A percentile compares a stretch with the other conserved stretches of the same genome.
Conservation (phyloP, 352 stramenopile genomes). For the Phytophthora ohioensis region DNA sequence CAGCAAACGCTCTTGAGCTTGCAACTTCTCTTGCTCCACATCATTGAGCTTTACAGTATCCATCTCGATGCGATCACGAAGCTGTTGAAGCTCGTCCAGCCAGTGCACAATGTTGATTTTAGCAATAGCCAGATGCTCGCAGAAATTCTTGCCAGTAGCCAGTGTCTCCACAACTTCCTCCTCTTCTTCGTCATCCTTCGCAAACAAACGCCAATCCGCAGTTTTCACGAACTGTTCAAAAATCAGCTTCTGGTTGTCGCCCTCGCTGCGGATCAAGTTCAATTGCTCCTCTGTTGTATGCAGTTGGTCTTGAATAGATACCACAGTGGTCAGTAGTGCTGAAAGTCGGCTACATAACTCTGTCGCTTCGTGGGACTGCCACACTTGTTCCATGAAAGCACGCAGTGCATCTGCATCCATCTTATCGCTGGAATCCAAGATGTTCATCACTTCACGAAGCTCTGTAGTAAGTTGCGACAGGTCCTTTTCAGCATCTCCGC, state of each 20-base stretch:
- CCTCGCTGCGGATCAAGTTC: constrained; percentile 11
- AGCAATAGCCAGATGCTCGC: constrained; percentile 24
- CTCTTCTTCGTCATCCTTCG: constrained; percentile 26
- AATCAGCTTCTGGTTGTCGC: constrained; percentile 21
- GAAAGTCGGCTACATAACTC: constrained; percentile 23
- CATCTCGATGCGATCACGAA: constrained; percentile 17
- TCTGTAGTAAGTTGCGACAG: constrained; percentile 24
- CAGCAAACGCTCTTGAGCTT: constrained; percentile 23
- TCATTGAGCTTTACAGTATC: constrained; percentile 17
- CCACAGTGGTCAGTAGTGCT: constrained; percentile 18
- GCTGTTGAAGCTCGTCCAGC: constrained; percentile 35
- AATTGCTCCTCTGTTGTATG: constrained; percentile 21
- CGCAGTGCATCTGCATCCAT: not conserved
- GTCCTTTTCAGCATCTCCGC: constrained; percentile 11
- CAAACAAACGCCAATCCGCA: constrained; percentile 37
- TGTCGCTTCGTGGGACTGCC: constrained; percentile 28
- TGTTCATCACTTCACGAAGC: constrained; percentile 17
- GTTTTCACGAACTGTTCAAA: constrained; percentile 33
- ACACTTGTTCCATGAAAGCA: constrained; percentile 15
- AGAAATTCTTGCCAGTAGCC: constrained; percentile 8
- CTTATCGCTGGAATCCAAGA: constrained; percentile 7
- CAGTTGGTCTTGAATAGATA: constrained; percentile 26
- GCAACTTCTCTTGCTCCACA: constrained; percentile 30
- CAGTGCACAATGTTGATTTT: constrained; percentile 26
- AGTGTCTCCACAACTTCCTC: constrained; percentile 5